Evolutionary conservation across 805 yeast species (phyloP).

Genomic region (Ogataea zsoltii): DNA sequence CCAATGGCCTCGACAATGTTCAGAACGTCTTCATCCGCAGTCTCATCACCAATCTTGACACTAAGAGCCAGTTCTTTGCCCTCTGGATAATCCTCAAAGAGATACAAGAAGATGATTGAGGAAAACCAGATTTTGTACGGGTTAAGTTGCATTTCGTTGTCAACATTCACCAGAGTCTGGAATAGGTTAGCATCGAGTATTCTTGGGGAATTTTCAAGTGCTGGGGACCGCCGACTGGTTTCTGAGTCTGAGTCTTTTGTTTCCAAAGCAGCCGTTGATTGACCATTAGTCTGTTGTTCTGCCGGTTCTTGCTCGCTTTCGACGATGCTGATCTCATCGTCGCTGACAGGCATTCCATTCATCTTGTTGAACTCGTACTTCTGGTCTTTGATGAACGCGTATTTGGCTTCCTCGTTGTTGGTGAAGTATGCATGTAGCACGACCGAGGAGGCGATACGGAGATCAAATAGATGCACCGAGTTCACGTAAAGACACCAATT

Average conservation of each 20-base stretch:
- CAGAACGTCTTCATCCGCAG: constrained; percentile 67
- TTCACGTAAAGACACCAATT: constrained; percentile 81
- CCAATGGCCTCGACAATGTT: constrained; percentile 73
- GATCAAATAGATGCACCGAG: constrained; percentile 82
- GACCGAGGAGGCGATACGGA: constrained; percentile 69
- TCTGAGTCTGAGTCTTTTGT: constrained; percentile 2
- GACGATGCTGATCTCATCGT: constrained; percentile 9
- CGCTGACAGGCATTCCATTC: constrained; percentile 24
- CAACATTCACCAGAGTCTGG: constrained; percentile 71
- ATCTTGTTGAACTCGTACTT: constrained; percentile 41
- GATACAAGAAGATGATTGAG: constrained; percentile 57
- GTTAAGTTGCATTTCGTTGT: constrained; percentile 67
- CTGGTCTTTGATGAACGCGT: constrained; percentile 68
- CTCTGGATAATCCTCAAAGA: constrained; percentile 57
- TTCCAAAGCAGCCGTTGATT: neutral
- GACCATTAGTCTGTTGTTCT: no score
- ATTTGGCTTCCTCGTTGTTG: constrained; percentile 61
- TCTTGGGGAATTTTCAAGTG: constrained; percentile 24
- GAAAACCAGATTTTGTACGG: constrained; percentile 92
- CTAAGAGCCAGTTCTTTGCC: constrained; percentile 48
- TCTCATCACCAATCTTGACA: constrained; percentile 59
- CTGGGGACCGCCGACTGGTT: constrained; percentile 4
- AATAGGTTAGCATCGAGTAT: constrained; percentile 62
- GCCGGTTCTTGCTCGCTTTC: constrained; percentile 2
- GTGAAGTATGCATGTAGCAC: constrained; percentile 69